Conservation (phyloP, 106 monocot species). For the Dendrobium officinale region DNA sequence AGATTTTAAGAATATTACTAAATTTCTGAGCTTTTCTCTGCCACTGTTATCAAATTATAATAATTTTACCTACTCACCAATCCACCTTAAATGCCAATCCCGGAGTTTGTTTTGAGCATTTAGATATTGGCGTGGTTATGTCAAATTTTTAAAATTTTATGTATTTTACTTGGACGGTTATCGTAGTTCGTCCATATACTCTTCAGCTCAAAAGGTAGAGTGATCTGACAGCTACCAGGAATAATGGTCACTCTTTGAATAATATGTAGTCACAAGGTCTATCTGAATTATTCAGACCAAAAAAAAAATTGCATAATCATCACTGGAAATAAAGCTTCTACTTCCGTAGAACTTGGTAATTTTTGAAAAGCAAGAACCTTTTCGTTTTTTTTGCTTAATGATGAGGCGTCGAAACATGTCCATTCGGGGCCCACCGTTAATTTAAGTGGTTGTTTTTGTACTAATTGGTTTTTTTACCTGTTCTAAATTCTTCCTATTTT, state of each 20-base stretch:
- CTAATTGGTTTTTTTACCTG: neutral
- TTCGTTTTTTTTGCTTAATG: neutral
- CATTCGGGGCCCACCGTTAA: neutral
- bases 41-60: no score
- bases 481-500: slow-evolving; percentile 4
- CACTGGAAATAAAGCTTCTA: neutral
- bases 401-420: neutral
- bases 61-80: no score
- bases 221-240: neutral
- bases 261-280: neutral
- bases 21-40: no score
- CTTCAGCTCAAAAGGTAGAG: neutral
- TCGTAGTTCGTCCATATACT: neutral
- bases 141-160: neutral
- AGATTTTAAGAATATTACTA: neutral
- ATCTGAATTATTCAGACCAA: neutral
- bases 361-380: neutral
- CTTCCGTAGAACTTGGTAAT: neutral
- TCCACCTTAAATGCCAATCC: neutral
- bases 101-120: neutral
- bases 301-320: neutral
- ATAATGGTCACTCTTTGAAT: neutral
- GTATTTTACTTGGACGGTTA: neutral
- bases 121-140: neutral
- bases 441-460: neutral